Evolutionary conservation across 768 basidiomycete species (phyloP).

Genomic region (Xerocomus potaroensis): DNA sequence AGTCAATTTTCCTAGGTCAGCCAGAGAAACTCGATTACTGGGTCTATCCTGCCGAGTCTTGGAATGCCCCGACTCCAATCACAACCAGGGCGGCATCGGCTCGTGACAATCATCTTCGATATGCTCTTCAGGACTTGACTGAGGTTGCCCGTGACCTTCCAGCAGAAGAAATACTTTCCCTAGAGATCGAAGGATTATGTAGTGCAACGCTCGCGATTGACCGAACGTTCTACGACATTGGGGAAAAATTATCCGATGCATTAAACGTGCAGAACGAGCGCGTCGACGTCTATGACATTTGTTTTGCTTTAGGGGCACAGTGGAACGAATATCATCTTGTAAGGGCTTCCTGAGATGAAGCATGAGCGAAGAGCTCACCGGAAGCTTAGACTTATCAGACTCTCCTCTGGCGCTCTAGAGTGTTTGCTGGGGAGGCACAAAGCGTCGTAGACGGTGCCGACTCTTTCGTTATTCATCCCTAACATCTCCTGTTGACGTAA

Average conservation of each 20-base stretch:
- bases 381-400: conserved; percentile 9
- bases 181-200: conserved; percentile 16
- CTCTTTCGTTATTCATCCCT: neutral
- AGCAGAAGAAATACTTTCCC: conserved; percentile 9
- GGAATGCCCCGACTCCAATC: neutral
- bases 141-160: conserved; percentile 3
- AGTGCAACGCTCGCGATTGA: conserved; percentile 16
- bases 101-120: neutral
- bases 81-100: neutral
- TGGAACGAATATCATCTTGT: conserved; percentile 17
- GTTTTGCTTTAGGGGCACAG: conserved; percentile 7
- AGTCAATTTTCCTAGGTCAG: neutral
- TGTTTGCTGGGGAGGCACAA: conserved; percentile 19
- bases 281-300: conserved; percentile 9
- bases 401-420: conserved; percentile 19
- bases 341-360: neutral
- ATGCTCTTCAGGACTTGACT: neutral
- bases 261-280: conserved; percentile 6
- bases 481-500: neutral
- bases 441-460: conserved; percentile 14
- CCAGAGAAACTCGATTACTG: neutral
- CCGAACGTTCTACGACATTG: conserved; percentile 13
- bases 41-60: neutral
- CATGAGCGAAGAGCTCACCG: neutral
- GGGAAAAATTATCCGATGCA: conserved; percentile 6